These are phyloP conservation scores for Populus deltoides DNA, from an alignment of 345 rosid genomes.

Conservation along the genomic window DNA sequence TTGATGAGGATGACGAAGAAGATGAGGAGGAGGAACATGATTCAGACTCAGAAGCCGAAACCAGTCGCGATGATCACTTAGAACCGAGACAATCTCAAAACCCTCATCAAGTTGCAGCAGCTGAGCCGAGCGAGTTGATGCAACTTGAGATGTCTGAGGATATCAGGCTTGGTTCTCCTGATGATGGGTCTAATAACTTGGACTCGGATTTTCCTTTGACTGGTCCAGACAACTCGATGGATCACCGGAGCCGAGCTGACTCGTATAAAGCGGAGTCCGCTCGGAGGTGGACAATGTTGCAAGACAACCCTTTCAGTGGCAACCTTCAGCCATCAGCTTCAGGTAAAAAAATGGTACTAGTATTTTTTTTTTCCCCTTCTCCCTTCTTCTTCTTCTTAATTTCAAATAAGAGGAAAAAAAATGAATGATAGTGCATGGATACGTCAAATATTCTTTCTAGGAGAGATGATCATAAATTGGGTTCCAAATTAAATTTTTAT, in stretches of 20 bases:
- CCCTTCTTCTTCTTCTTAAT: too few relatives aligned
- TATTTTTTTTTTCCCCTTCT: too few relatives aligned
- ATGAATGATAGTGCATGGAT: too few relatives aligned
- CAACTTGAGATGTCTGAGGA: slow-evolving; percentile 81
- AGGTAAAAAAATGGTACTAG: slow-evolving; percentile 26
- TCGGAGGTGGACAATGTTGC: slow-evolving; percentile 50
- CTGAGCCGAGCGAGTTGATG: slow-evolving; percentile 66
- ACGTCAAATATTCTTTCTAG: too few relatives aligned
- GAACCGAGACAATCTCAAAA: slow-evolving; percentile 10
- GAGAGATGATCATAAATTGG: too few relatives aligned
- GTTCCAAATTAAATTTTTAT: too few relatives aligned
- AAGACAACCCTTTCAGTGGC: slow-evolving; percentile 17
- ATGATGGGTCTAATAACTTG: slow-evolving; percentile 65
- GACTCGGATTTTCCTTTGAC: slow-evolving; percentile 53
- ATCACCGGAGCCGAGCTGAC: slow-evolving; percentile 35
- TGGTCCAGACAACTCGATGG: slow-evolving; percentile 16
- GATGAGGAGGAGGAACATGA: slow-evolving; percentile 35
- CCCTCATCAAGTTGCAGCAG: slow-evolving; percentile 18
- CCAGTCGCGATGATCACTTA: slow-evolving; percentile 26
- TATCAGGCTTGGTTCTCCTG: slow-evolving; percentile 75
- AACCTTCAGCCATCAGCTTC: slow-evolving; percentile 29
- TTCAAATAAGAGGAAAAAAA: too few relatives aligned
- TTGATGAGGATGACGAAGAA: slow-evolving; percentile 39
- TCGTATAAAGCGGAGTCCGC: slow-evolving; percentile 45
- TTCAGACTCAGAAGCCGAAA: slow-evolving; percentile 20